Evolutionary conservation across 2,329 filamentous ascomycete genomes (phyloP), one percentile per base, ranked within the genome.

Genomic region (Cladophialophora chaetospira): DNA sequence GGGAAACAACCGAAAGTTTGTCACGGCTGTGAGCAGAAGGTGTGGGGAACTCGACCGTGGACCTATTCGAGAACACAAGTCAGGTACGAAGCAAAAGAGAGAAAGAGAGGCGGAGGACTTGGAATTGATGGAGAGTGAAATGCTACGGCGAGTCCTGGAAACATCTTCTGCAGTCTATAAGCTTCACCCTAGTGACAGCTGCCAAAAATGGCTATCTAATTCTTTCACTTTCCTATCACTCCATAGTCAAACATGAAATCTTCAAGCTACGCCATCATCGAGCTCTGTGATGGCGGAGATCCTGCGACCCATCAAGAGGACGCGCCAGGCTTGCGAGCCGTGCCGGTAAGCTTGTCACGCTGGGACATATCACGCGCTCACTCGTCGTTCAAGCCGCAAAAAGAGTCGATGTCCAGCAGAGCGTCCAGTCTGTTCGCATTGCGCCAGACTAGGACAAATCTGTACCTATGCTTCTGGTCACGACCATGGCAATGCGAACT

Each of bases 331-430:
- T 23, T 71, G 69, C 46, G 68, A 69, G 49, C 64, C 66, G 33
- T 71, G 69, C 58, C 68, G 69, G 69, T 70, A 58, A 59, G 67
- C 31, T 25, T 11, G 15, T 3, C 13, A 15, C 15, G 17, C 21
- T 28, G 23, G 10, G 31, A n/a, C 15, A 33, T 33, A 23, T 2
- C n/a, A n/a, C n/a, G n/a, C 9, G 48, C 31, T 26, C 5, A 23
- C 26, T 23, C 51, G 17, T 47, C 46, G 25, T 19, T 54, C 0
- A 11, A 71, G 69, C 5, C 66, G 69, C 21, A 72, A 72, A 48
- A 72, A 72, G 53, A 66, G 68, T 21, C 63, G 65, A 46, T 72
- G 70, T 46, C 66, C 69, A 0, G 70, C 68, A 5, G 68, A 72
- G 46, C 67, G 68, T 42, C 70, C 70, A 3, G 62, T 49, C 3